phyloP scores from a whole-genome alignment of 352 stramenopile species.

The Globisporangium solare region DNA sequence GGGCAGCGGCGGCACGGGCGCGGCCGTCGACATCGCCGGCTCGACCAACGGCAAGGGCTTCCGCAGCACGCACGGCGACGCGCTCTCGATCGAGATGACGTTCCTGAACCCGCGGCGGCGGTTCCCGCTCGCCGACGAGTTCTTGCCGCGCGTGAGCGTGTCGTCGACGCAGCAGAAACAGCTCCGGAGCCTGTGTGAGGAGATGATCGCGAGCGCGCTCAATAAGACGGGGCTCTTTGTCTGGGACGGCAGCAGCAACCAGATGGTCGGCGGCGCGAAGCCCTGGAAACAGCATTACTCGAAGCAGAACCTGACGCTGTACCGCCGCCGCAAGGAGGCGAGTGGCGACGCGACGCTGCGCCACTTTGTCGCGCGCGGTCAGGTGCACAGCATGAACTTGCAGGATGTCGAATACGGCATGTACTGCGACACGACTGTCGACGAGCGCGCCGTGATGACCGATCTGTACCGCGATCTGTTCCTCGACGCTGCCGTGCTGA shows the following conservation, averaged over 20 bases:
- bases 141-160: slow-evolving; percentile 40
- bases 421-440: slow-evolving; percentile 39
- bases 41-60: slow-evolving; percentile 44
- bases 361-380: slow-evolving; percentile 40
- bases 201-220: slow-evolving; percentile 43
- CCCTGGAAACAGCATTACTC: slow-evolving; percentile 55
- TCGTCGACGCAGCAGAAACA: slow-evolving; percentile 30
- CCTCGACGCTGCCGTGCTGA: slow-evolving; percentile 36
- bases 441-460: slow-evolving; percentile 43
- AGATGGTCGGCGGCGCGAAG: slow-evolving; percentile 26
- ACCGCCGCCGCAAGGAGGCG: slow-evolving; percentile 37
- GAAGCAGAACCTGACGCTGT: slow-evolving; percentile 46
- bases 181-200: slow-evolving; percentile 41
- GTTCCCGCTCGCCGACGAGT: slow-evolving; percentile 52
- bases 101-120: slow-evolving; percentile 49
- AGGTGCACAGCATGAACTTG: slow-evolving; percentile 42
- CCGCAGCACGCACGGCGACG: slow-evolving; percentile 41
- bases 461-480: slow-evolving; percentile 38
- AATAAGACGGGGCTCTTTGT: slow-evolving; percentile 48
- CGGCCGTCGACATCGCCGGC: slow-evolving; percentile 28
- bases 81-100: slow-evolving; percentile 61
- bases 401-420: slow-evolving; percentile 50
- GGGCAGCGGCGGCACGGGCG: slow-evolving; percentile 14
- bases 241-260: slow-evolving; percentile 46
- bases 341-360: slow-evolving; percentile 19